These are phyloP conservation scores for Aspergillus proliferans DNA, from an alignment of 2,329 filamentous ascomycete genomes.

Conservation along the genomic window DNA sequence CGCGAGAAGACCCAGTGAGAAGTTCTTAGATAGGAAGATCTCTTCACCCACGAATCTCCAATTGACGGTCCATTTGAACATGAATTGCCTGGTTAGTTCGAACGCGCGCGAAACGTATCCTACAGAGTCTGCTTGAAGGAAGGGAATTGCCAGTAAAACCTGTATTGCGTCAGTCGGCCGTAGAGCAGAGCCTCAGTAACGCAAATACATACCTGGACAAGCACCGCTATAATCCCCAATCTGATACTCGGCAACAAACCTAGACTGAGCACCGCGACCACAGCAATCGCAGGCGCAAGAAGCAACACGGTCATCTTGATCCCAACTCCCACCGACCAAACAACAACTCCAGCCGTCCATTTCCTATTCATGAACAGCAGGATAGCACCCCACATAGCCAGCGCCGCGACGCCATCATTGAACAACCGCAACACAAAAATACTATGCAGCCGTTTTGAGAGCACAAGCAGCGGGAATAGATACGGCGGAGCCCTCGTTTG, in stretches of 20 bases:
- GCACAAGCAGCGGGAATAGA: conserved; percentile 73
- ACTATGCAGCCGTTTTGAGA: conserved; percentile 90
- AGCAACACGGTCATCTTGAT: conserved; percentile 92
- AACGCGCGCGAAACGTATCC: conserved; percentile 81
- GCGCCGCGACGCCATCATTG: conserved; percentile 85
- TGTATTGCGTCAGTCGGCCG: conserved; percentile 19
- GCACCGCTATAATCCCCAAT: conserved; percentile 64
- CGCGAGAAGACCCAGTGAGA: conserved; percentile 61
- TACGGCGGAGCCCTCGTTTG: conserved; percentile 61
- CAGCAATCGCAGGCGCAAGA: conserved; percentile 70
- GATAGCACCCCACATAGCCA: conserved; percentile 79
- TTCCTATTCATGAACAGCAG: conserved; percentile 66
- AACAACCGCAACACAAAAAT: conserved; percentile 89
- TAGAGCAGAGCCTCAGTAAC: not conserved
- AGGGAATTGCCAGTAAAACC: conserved; percentile 58
- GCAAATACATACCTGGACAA: conserved; percentile 61
- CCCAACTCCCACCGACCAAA: conserved; percentile 75
- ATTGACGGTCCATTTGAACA: conserved; percentile 98
- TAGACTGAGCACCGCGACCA: conserved; percentile 67
- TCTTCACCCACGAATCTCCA: conserved; percentile 93
- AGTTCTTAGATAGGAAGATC: conserved; percentile 64
- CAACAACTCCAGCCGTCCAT: conserved; percentile 66
- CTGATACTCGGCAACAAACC: conserved; percentile 61
- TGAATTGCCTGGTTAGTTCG: conserved; percentile 81
- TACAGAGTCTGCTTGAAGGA: conserved; percentile 54